Conservation (phyloP, 2,329 filamentous ascomycete species). For the Verticillium klebahnii region DNA sequence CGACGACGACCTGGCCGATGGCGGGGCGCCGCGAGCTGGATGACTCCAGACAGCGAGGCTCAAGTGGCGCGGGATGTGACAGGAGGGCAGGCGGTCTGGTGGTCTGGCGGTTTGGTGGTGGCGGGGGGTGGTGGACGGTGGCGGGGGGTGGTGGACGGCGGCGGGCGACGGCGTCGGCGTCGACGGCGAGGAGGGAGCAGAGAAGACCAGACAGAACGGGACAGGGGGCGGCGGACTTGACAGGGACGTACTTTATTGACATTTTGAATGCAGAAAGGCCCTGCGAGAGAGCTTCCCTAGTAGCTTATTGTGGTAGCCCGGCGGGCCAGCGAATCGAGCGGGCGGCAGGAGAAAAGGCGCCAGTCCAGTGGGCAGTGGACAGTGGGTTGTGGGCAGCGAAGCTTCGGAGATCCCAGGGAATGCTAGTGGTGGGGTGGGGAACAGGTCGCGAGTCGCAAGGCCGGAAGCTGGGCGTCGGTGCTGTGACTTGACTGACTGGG, state of each 20-base stretch:
- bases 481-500: slow-evolving; percentile 1
- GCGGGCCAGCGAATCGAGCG: slow-evolving; percentile 13
- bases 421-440: slow-evolving; percentile 15
- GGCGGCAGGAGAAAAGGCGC: slow-evolving; percentile 11
- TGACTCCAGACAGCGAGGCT: not conserved
- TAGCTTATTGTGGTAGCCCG: slow-evolving; percentile 6
- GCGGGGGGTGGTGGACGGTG: not conserved
- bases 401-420: slow-evolving; percentile 14
- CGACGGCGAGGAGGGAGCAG: not conserved
- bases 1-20: not conserved
- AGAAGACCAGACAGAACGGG: slow-evolving; percentile 11
- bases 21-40: slow-evolving; percentile 11
- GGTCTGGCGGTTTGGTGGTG: not conserved
- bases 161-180: not conserved
- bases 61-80: slow-evolving; percentile 3
- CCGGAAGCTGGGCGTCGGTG: slow-evolving; percentile 5
- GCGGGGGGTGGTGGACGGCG: not conserved
- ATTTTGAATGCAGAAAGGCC: slow-evolving; percentile 24
- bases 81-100: slow-evolving; percentile 1
- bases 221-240: not conserved
- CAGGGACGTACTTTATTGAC: slow-evolving; percentile 49
- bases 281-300: slow-evolving; percentile 11
- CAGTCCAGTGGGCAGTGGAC: not conserved
- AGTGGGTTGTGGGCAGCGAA: slow-evolving; percentile 9
- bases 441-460: slow-evolving; percentile 6